A percentile compares a stretch with the other conserved stretches of the same genome.
Evolutionary conservation across 768 basidiomycete genomes (phyloP).

Genomic region (Candolleomyces aberdarensis): DNA sequence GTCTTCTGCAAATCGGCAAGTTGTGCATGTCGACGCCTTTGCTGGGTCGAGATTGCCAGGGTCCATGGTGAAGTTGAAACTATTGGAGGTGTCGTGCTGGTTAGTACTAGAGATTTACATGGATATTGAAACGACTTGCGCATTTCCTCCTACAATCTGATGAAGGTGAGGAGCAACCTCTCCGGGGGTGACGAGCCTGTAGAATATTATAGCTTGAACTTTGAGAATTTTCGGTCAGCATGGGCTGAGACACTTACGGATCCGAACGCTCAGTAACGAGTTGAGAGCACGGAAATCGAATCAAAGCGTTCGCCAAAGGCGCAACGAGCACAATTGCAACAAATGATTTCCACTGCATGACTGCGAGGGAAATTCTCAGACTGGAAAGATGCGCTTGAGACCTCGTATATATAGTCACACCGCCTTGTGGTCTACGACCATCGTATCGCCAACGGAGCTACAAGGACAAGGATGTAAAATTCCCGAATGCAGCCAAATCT

Average conservation of each 20-base stretch:
- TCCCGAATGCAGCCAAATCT: too few relatives aligned
- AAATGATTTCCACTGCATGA: background rate
- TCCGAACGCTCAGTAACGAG: background rate
- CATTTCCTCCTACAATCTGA: background rate
- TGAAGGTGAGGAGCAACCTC: background rate
- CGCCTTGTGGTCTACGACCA: too few relatives aligned
- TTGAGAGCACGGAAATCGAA: background rate
- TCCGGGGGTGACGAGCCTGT: background rate
- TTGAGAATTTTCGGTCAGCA: background rate
- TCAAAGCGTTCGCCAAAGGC: background rate
- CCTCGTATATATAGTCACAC: too few relatives aligned
- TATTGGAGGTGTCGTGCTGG: too few relatives aligned
- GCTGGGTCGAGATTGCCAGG: background rate
- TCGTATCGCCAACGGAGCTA: too few relatives aligned
- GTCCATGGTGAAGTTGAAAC: slow-evolving; percentile 3
- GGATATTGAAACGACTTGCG: background rate
- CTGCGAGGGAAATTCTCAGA: too few relatives aligned
- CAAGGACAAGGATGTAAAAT: too few relatives aligned
- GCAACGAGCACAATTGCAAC: background rate
- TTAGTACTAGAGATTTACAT: background rate
- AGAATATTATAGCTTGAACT: background rate
- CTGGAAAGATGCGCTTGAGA: too few relatives aligned
- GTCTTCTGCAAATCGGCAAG: slow-evolving; percentile 7
- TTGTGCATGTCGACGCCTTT: slow-evolving; percentile 3
- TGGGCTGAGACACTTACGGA: background rate